Conservation (phyloP, 1,139 yeast genomes). For the Hanseniaspora uvarum region DNA sequence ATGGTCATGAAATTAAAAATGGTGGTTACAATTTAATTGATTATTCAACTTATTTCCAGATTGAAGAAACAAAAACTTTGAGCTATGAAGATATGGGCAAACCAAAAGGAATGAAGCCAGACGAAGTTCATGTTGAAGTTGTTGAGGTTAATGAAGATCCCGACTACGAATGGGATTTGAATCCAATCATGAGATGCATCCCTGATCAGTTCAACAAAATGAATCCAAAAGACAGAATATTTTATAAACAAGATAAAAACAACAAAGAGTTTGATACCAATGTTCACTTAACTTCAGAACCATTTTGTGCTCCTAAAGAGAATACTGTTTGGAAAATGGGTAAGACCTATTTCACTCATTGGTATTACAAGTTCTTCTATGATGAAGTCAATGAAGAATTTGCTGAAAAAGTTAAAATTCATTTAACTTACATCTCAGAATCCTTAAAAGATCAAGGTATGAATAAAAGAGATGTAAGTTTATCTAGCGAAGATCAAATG, state of each 20-base stretch:
- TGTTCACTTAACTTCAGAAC: conserved; percentile 41
- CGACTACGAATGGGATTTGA: conserved; percentile 49
- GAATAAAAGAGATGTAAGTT: conserved; percentile 36
- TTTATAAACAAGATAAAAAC: conserved; percentile 15
- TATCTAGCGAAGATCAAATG: conserved; percentile 25
- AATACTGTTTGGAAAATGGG: conserved; percentile 46
- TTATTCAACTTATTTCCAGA: conserved; percentile 66
- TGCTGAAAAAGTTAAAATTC: conserved; percentile 53
- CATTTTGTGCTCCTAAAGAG: conserved; percentile 74
- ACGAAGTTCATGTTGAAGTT: conserved; percentile 47
- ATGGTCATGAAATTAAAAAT: conserved; percentile 51
- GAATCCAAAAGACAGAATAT: conserved; percentile 9
- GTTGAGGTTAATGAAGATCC: conserved; percentile 52
- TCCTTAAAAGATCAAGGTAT: conserved; percentile 45
- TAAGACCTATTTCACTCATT: conserved; percentile 60
- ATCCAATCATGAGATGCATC: conserved; percentile 75
- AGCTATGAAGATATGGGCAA: conserved; percentile 46
- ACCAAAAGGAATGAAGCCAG: conserved; percentile 61
- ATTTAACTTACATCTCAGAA: conserved; percentile 56
- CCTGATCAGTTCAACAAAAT: conserved; percentile 55
- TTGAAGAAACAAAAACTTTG: conserved; percentile 49
- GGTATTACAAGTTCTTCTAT: conserved; percentile 56
- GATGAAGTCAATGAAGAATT: conserved; percentile 32
- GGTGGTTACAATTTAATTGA: conserved; percentile 45
- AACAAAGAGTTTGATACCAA: conserved; percentile 51